Conservation (phyloP, 306 rosid species). For the Casuarina equisetifolia region DNA sequence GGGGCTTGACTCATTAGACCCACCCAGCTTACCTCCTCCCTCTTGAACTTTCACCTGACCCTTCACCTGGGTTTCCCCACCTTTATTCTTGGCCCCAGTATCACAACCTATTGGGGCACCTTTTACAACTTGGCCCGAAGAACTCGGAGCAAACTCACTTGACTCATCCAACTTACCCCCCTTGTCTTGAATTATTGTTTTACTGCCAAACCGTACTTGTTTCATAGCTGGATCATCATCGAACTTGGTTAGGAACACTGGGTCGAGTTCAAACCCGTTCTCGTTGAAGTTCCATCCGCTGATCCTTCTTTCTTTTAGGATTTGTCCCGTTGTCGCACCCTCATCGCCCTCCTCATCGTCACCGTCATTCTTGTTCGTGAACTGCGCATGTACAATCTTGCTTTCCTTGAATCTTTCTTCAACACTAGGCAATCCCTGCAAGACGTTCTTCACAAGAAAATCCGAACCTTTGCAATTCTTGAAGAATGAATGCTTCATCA, state of each 20-base stretch:
- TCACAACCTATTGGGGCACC: too few species aligned
- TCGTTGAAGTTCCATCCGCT: constrained; percentile 75
- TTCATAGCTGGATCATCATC: constrained; percentile 1
- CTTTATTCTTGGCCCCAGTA: too few species aligned
- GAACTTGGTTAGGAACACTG: constrained; percentile 42
- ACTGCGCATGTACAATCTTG: constrained; percentile 9
- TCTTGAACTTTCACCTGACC: constrained; percentile 30
- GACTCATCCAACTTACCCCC: constrained; percentile 13
- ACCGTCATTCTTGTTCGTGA: background rate
- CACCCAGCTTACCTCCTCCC: constrained; percentile 8
- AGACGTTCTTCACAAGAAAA: constrained; percentile 43
- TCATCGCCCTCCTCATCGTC: constrained; percentile 22
- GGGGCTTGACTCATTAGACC: constrained; percentile 8
- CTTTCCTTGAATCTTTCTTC: constrained; percentile 52
- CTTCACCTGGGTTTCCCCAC: constrained; percentile 22
- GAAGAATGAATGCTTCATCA: constrained; percentile 58
- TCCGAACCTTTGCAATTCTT: constrained; percentile 42
- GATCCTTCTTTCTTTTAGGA: constrained; percentile 40
- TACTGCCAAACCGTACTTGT: constrained; percentile 35
- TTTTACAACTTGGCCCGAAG: too few species aligned
- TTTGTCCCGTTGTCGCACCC: background rate
- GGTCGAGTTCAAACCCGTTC: constrained; percentile 53
- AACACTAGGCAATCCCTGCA: constrained; percentile 52
- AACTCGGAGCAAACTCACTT: constrained; percentile 5
- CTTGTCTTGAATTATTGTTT: constrained; percentile 24